Conservation (phyloP, 2,329 filamentous ascomycete genomes). For the Fusarium sp. region DNA sequence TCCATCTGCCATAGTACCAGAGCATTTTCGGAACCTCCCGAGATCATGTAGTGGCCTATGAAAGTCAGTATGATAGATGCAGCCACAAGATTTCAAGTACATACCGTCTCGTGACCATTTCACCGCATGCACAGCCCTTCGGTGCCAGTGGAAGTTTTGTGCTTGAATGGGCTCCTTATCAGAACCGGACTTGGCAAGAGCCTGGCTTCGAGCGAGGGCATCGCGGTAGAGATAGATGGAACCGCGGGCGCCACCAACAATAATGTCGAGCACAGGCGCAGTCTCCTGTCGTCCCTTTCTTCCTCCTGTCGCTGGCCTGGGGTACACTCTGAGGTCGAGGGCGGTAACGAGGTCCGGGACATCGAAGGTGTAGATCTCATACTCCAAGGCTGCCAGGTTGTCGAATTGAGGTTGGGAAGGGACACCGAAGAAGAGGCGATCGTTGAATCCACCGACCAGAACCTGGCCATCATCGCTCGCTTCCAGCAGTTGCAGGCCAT, state of each 20-base stretch:
- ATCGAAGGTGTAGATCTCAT: constrained; percentile 70
- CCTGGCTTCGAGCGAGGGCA: constrained; percentile 69
- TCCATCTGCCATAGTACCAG: constrained; percentile 95
- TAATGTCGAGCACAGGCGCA: constrained; percentile 73
- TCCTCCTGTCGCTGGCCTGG: constrained; percentile 27
- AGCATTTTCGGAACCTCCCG: constrained; percentile 89
- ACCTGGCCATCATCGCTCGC: constrained; percentile 66
- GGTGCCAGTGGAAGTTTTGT: constrained; percentile 90
- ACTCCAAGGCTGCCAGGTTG: constrained; percentile 51
- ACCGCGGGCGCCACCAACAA: constrained; percentile 81
- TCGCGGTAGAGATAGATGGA: constrained; percentile 86
- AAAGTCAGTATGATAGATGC: constrained; percentile 45
- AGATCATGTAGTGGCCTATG: constrained; percentile 90
- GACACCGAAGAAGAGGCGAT: constrained; percentile 52
- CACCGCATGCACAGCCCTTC: constrained; percentile 82
- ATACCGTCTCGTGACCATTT: constrained; percentile 94
- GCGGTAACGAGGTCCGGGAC: constrained; percentile 74
- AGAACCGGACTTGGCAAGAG: constrained; percentile 52
- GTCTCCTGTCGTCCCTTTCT: constrained; percentile 44
- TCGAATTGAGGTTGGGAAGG: constrained; percentile 37
- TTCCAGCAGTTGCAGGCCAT: constrained; percentile 57
- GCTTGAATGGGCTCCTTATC: constrained; percentile 64
- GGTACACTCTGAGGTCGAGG: constrained; percentile 69
- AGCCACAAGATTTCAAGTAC: constrained; percentile 4
- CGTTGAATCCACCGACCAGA: constrained; percentile 59